A percentile compares a stretch with the other conserved stretches of the same genome.
These are phyloP conservation scores for Populus hybrid DNA, from an alignment of 441 rosid species.

Conservation along the genomic window DNA sequence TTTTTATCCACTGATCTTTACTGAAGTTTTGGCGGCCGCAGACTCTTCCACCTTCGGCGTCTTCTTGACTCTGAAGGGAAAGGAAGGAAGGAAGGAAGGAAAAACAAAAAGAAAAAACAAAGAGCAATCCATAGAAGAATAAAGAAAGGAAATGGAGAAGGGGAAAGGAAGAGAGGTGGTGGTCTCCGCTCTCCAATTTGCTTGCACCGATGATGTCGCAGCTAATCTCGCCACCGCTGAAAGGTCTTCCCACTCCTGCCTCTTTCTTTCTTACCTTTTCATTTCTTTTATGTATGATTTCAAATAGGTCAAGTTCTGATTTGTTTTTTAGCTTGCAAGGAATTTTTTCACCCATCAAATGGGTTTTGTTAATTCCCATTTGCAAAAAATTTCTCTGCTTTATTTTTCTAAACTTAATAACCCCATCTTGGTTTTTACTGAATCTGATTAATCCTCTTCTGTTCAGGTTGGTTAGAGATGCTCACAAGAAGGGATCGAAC, in stretches of 20 bases:
- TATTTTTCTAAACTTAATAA: background rate
- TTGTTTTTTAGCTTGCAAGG: background rate
- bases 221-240: constrained; percentile 58
- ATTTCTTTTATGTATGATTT: background rate
- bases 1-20: background rate
- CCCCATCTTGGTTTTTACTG: background rate
- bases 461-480: constrained; percentile 66
- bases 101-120: background rate
- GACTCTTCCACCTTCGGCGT: too few relatives aligned
- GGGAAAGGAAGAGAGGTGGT: constrained; percentile 32
- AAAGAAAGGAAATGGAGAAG: constrained; percentile 1
- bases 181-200: constrained; percentile 65
- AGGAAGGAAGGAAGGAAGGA: background rate
- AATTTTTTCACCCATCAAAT: background rate
- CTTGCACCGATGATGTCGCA: constrained; percentile 63
- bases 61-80: background rate
- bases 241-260: constrained; percentile 27
- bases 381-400: background rate
- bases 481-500: constrained; percentile 69
- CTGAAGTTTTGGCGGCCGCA: background rate
- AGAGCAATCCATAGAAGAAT: background rate
- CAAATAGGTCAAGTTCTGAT: background rate
- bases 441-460: background rate
- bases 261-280: background rate
- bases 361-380: background rate